Base-by-base conservation (phyloP, 2,329 filamentous ascomycete species). In the Thielaviopsis ethacetica region DNA sequence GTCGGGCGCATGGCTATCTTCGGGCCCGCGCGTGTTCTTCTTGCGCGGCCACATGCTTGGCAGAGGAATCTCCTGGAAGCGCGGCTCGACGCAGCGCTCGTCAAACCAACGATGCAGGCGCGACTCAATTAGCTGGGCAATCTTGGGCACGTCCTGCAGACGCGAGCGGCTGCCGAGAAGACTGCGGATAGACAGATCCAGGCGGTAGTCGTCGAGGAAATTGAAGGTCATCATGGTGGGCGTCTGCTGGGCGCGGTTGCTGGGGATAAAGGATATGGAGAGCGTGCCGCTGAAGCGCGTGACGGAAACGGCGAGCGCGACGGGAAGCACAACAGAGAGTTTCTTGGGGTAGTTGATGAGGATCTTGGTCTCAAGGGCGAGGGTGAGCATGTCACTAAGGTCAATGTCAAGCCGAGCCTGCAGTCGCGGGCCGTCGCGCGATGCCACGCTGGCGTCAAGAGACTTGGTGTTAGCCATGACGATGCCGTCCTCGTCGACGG, bases 341-440 rank as follows among this genome's bases (percentile, higher is more conserved):
- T 88, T 88, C 68, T 91, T 94, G 0, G 93, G 93, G 69, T 95
- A 98, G 71, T 98, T 98, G 59, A 98, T 78, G 54, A 95, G 78
- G 62, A 98, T 75, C 65, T 93, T 95, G 2, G 93, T 98, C 74
- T 98, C 93, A 26, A 98, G 78, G 0, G 90, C 93, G 58, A 98
- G 76, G 0, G 93, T 98, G 61, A 98, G 88, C 71, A 95, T 91
- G 71, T 98, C 93, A 71, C 87, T 93, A 61, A 98, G 74, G 69
- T 98, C 93, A 41, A 98, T 91, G 70, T 98, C 93, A 88, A 98
- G 95, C 61, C 91, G 77, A 0, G 93, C 93, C 70, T 98, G 93
- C 21, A 98, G 75, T 47, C 91, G 79, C 0, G 85, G 85, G 22
- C 89, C 88, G 59, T 80, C 78, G 60, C 77, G 73, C 15, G 75